Evolutionary conservation across 1,284 basidiomycete genomes (phyloP), one percentile per base, ranked within the genome.

Genomic region (Rhodotorula sp.): DNA sequence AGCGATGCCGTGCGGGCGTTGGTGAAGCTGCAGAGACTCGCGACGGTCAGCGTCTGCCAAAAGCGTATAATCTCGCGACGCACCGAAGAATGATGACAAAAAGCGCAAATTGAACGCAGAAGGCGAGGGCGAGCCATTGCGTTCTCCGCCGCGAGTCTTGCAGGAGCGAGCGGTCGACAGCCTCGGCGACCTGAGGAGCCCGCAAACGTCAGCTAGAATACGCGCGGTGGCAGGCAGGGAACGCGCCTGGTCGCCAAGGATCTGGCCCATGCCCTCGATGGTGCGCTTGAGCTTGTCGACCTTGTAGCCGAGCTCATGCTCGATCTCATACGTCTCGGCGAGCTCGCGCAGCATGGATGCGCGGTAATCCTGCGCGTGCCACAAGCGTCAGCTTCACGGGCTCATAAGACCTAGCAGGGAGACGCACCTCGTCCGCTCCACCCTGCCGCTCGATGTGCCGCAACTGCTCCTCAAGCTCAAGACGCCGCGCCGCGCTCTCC

Each of bases 381-480:
- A 13, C 62, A 28, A 0, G 26, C 2, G 16, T 63, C 51, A 59
- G 48, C 50, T 22, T 16, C 13, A 13, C 31, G n/a, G 9, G 20
- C 11, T 10, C 6, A 10, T 5, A 40, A 44, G n/a, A 26, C 6
- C 20, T 28, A n/a, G 28, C 4, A 13, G 13, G 22, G 30, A 2
- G 18, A 53, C 70, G 47, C 61, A 69, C 65, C 50, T 24, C 28
- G 15, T 58, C 56, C 6, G 7, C 18, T 2, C 26, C 40, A 2
- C 22, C 48, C 0, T 16, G n/a, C 11, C 9, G 22, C 40, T 69
- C 68, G 15, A 72, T 4, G 82, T 89, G 24, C 80, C 90, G 5
- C 89, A 91, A 74, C 80, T 92, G 51, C 85, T 88, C 5, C 83
- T 88, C 0, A 89, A 91, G 77, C 82, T 84, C 4, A 80, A 88